A percentile compares a stretch with the other conserved stretches of the same genome.
phyloP scores from a whole-genome alignment of 371 early-diverging fungal genomes.

The Nematocida minor region DNA sequence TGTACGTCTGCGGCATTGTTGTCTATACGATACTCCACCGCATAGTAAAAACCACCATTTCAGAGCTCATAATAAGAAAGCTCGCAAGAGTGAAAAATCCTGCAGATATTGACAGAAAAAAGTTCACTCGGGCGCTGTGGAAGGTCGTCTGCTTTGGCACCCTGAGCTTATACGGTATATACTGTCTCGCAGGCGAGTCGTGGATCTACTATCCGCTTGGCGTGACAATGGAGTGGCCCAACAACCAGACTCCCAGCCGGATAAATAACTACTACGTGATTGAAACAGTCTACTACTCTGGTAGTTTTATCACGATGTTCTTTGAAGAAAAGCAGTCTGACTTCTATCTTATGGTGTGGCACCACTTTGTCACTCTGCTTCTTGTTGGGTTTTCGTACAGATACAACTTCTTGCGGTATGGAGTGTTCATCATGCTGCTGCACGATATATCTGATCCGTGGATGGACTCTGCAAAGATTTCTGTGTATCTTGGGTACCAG shows the following conservation, averaged over 20 bases:
- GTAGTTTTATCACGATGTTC: constrained; percentile 53
- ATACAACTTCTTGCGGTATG: constrained; percentile 64
- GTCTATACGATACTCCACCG: not conserved
- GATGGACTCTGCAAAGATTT: constrained; percentile 68
- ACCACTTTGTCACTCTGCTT: constrained; percentile 67
- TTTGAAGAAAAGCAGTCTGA: constrained; percentile 56
- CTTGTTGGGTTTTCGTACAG: constrained; percentile 64
- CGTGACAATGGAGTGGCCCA: constrained; percentile 37
- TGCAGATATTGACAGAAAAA: constrained; percentile 16
- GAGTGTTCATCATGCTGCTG: constrained; percentile 66
- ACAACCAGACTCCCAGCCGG: constrained; percentile 34
- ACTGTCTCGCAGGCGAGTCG: constrained; percentile 28
- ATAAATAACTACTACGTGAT: constrained; percentile 52
- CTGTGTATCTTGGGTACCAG: constrained; percentile 64
- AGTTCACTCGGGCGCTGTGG: constrained; percentile 51
- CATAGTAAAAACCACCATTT: not conserved
- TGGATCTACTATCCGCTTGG: constrained; percentile 48
- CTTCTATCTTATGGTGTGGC: constrained; percentile 64
- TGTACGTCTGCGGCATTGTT: not conserved
- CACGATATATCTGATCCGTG: constrained; percentile 69
- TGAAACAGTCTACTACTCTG: constrained; percentile 58
- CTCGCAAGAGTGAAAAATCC: constrained; percentile 4
- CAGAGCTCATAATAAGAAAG: not conserved
- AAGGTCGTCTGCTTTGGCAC: constrained; percentile 51
- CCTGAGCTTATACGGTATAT: constrained; percentile 29